phyloP scores from a whole-genome alignment of 768 basidiomycete genomes.

The Mycena capillaripes region DNA sequence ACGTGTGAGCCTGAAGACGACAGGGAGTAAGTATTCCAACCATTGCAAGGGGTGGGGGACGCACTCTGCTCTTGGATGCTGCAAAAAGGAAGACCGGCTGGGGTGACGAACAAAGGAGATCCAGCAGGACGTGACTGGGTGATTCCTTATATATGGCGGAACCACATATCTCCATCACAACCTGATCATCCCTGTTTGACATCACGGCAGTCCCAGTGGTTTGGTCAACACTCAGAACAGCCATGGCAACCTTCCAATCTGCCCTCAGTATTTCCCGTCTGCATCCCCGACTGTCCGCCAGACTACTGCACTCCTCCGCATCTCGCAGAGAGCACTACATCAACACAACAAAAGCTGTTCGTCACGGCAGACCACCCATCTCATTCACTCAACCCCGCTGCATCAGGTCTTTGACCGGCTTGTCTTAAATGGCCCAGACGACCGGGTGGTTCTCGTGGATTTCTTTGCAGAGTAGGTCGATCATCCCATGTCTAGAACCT shows the following conservation, averaged over 20 bases:
- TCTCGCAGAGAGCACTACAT: constrained; percentile 56
- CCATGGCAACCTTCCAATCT: constrained; percentile 25
- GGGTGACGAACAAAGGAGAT: constrained; percentile 39
- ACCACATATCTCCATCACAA: constrained; percentile 19
- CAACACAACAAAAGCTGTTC: constrained; percentile 61
- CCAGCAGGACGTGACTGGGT: too few relatives aligned
- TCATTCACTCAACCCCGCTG: background rate
- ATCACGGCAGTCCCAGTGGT: too few relatives aligned
- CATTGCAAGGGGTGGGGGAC: constrained; percentile 31
- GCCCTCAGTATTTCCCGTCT: background rate
- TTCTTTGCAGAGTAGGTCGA: constrained; percentile 84
- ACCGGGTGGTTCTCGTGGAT: constrained; percentile 77
- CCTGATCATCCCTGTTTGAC: constrained; percentile 11
- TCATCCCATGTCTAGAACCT: background rate
- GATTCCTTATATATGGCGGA: constrained; percentile 1
- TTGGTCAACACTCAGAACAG: too few relatives aligned
- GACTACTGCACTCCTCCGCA: constrained; percentile 57
- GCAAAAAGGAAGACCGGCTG: constrained; percentile 51
- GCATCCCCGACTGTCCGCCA: background rate
- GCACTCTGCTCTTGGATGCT: constrained; percentile 62
- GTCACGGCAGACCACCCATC: constrained; percentile 24
- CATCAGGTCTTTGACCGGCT: constrained; percentile 31
- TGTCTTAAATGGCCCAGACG: constrained; percentile 47
- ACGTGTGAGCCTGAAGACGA: constrained; percentile 51
- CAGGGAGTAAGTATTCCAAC: constrained; percentile 9